Evolutionary conservation across 495 filamentous ascomycete species (phyloP).

Genomic region (Cairneyella variabilis): DNA sequence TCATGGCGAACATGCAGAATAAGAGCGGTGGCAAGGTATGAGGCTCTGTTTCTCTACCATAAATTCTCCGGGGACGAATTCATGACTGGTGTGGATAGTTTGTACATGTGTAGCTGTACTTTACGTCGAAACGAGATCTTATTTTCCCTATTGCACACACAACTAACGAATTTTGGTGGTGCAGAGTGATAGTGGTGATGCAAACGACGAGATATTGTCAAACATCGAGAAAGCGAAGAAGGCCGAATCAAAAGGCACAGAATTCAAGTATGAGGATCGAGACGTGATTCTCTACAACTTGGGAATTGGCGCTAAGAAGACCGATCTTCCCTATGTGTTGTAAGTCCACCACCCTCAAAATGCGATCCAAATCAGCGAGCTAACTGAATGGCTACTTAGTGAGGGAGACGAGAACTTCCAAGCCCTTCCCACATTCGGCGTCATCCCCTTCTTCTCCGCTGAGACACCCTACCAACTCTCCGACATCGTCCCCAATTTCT

Average conservation of each 20-base stretch:
- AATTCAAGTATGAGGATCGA: slow-evolving; percentile 77
- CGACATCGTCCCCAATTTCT: slow-evolving; percentile 90
- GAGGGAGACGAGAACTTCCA: slow-evolving; percentile 91
- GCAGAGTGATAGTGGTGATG: slow-evolving; percentile 30
- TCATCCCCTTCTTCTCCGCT: slow-evolving; percentile 88
- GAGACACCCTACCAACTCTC: slow-evolving; percentile 73
- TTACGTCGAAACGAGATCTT: slow-evolving; percentile 18
- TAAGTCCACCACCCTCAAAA: slow-evolving; percentile 20
- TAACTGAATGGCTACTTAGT: slow-evolving; percentile 20
- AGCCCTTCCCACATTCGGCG: slow-evolving; percentile 88
- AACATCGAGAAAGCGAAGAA: slow-evolving; percentile 78
- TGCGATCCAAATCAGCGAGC: not conserved
- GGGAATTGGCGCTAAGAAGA: slow-evolving; percentile 89
- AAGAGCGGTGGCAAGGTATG: slow-evolving; percentile 38
- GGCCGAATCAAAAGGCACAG: slow-evolving; percentile 64
- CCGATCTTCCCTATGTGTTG: slow-evolving; percentile 80
- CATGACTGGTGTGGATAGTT: slow-evolving; percentile 5
- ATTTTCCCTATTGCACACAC: too few relatives aligned
- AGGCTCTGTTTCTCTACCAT: not conserved
- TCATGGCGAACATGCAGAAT: slow-evolving; percentile 92
- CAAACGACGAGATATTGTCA: slow-evolving; percentile 48
- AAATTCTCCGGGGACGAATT: not conserved
- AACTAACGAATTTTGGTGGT: too few relatives aligned
- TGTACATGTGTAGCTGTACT: slow-evolving; percentile 29
- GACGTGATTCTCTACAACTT: slow-evolving; percentile 96